These are phyloP conservation scores for Capsella bursapastoris DNA, from an alignment of 345 rosid genomes.

Conservation along the genomic window DNA sequence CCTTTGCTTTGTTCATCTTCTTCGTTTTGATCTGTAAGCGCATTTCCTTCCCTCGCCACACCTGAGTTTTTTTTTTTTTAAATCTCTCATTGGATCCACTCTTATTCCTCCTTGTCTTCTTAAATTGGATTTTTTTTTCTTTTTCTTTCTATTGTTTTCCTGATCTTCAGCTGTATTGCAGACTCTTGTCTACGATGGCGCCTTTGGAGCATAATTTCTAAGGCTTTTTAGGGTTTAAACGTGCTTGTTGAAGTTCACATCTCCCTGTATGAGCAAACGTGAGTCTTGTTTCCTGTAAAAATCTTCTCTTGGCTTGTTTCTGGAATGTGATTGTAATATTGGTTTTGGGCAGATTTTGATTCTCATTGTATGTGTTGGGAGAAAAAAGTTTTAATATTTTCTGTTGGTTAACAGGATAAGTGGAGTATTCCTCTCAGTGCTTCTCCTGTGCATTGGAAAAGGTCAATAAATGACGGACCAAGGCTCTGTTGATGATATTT, in stretches of 20 bases:
- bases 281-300: conserved; percentile 29
- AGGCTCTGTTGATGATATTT: conserved; percentile 70
- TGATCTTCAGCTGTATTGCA: conserved; percentile 30
- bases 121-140: background rate
- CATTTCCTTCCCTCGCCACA: conserved; percentile 28
- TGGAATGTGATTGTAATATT: conserved; percentile 34
- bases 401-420: conserved; percentile 48
- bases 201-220: conserved; percentile 30
- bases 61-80: background rate
- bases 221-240: conserved; percentile 1
- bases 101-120: background rate
- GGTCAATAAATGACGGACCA: conserved; percentile 65
- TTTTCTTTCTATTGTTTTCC: background rate
- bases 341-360: conserved; percentile 5
- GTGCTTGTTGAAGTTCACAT: conserved; percentile 24
- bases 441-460: conserved; percentile 34
- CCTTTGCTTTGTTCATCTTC: conserved; percentile 20
- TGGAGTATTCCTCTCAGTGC: conserved; percentile 39
- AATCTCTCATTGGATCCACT: conserved; percentile 41
- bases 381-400: background rate
- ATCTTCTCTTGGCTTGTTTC: conserved; percentile 14
- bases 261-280: conserved; percentile 37
- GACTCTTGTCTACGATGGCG: conserved; percentile 29
- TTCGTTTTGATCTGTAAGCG: conserved; percentile 44
- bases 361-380: background rate